These are phyloP conservation scores for Ceratobasidium theobromae DNA, from an alignment of 1,284 basidiomycete genomes.

Conservation along the genomic window DNA sequence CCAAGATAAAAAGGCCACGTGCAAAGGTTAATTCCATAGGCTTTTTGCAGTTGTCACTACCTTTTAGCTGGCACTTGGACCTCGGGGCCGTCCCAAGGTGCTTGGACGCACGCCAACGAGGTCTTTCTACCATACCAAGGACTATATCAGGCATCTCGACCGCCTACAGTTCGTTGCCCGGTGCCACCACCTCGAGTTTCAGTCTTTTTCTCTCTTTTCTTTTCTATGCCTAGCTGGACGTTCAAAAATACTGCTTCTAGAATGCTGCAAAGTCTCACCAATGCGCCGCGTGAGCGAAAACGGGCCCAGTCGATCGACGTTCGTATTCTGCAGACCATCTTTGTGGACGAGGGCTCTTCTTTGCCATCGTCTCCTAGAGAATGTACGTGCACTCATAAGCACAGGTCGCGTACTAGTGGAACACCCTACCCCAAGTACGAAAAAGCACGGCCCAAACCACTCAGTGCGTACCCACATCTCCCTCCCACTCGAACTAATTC, in stretches of 20 bases:
- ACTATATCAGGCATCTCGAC: slow-evolving; percentile 19
- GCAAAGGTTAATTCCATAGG: background rate
- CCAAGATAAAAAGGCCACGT: background rate
- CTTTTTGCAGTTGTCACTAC: background rate
- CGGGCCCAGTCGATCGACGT: slow-evolving; percentile 5
- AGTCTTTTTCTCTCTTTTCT: slow-evolving; percentile 1
- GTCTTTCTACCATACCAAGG: background rate
- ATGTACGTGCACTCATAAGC: no score
- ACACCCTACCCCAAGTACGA: slow-evolving; percentile 9
- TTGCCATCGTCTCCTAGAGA: no score
- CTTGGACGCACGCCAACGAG: slow-evolving; percentile 10
- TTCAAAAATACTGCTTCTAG: slow-evolving; percentile 6
- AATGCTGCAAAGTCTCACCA: background rate
- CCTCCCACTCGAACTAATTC: background rate
- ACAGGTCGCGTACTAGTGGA: no score
- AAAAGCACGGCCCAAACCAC: slow-evolving; percentile 13
- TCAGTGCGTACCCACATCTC: slow-evolving; percentile 1
- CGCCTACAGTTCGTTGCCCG: background rate
- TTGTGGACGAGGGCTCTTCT: no score
- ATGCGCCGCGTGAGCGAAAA: background rate
- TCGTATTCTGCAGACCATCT: slow-evolving; percentile 7
- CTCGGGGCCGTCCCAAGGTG: background rate
- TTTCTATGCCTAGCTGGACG: slow-evolving; percentile 25
- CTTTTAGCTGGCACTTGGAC: slow-evolving; percentile 14
- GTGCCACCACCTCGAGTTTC: background rate